Base-by-base conservation (phyloP, 352 stramenopile species). In the Pythium volutum region DNA sequence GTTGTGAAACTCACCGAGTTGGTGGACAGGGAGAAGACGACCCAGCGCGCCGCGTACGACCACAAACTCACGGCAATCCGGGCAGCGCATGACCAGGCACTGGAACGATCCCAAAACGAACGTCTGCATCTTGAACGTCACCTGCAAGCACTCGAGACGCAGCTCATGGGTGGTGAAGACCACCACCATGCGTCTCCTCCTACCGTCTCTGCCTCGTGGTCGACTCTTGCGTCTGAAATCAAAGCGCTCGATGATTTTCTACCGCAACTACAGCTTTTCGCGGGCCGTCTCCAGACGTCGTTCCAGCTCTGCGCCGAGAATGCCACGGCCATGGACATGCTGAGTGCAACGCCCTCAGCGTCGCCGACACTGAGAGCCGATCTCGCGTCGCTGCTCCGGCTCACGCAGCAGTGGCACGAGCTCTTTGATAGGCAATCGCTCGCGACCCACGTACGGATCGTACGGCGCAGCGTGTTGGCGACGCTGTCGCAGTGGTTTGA, bases 401-500 rank as follows among this genome's bases (percentile, higher is more conserved):
- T 62, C 39, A 39, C 52, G 16, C 23, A 49, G 11, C 29, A 55
- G 16, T 70, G 55, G 63, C 27, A 52, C 18, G 22, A 34, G 8
- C 20, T 52, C 0, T 64, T 70, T 26, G 55, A 61, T 5, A 8
- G 16, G n/a, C 31, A 70, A 16, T 31, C 39, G 9, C 42, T 57
- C 14, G 23, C 33, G 8, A 33, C 27, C 7, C 49, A 66, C 11
- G 74, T 75, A 10, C 64, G 66, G 0, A 33, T 49, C 7, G 55
- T 88, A 1, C 67, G 75, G 22, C 69, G 49, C 26, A 60, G 67
- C 14, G 55, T 89, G 38, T n/a, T 81, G 2, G 55, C 71, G 31
- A 52, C 71, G 41, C 55, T 89, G 15, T 41, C 68, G 11, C 66
- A 77, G 46, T 90, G 80, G 80, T 74, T 74, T 47, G 77, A 88